Evolutionary conservation across 139 green algal genomes (phyloP).

Genomic region (Coccomyxa sp.): DNA sequence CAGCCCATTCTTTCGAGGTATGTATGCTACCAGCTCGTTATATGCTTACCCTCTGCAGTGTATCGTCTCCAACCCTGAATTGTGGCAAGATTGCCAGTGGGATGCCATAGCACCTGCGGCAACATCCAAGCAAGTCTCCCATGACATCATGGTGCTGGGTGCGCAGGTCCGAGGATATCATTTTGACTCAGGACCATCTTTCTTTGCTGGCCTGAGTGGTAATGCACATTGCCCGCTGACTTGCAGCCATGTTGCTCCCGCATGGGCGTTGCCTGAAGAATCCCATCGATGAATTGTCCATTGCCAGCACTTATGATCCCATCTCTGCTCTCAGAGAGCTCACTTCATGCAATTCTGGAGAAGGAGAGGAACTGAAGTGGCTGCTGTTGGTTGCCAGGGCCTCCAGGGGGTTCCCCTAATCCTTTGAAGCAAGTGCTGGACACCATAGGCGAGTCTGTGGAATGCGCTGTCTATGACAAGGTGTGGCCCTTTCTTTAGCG

Average conservation of each 20-base stretch:
- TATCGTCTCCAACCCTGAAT: too few species aligned
- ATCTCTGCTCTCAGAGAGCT: too few species aligned
- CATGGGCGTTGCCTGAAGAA: background rate
- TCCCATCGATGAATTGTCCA: background rate
- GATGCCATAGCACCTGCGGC: too few species aligned
- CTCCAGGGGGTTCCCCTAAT: slow-evolving; percentile 54
- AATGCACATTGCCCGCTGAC: too few species aligned
- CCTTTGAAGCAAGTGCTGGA: slow-evolving; percentile 77
- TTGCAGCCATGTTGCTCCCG: too few species aligned
- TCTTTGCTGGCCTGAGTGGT: slow-evolving; percentile 68
- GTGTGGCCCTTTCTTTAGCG: slow-evolving; percentile 19
- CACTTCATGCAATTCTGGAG: background rate
- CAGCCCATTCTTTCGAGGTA: slow-evolving; percentile 76
- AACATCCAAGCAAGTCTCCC: too few species aligned
- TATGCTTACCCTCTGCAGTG: too few species aligned
- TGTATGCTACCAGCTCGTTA: too few species aligned
- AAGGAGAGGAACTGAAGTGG: background rate
- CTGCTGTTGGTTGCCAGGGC: too few species aligned
- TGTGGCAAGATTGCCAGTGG: too few species aligned
- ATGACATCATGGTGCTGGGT: too few species aligned
- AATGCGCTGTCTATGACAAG: slow-evolving; percentile 57
- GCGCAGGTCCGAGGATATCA: slow-evolving; percentile 71
- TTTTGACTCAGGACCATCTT: slow-evolving; percentile 87
- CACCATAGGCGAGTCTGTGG: slow-evolving; percentile 73
- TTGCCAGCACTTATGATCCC: background rate